A percentile compares a stretch with the other conserved stretches of the same genome.
phyloP scores from a whole-genome alignment of 176 grass and related monocot genomes.

The Elaeis guineensis region DNA sequence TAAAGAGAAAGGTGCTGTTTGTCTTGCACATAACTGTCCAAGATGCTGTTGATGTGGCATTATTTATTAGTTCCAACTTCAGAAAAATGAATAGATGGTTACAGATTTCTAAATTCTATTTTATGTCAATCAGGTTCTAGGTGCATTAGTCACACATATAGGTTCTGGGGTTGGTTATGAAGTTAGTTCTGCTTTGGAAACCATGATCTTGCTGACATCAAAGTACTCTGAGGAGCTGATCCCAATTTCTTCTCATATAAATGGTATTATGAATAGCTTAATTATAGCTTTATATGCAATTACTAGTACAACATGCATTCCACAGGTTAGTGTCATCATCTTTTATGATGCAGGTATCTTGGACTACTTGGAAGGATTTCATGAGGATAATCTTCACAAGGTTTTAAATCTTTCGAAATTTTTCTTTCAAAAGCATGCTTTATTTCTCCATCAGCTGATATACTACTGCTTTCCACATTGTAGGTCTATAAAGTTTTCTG shows the following conservation, averaged over 20 bases:
- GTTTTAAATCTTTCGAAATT: slow-evolving; percentile 36
- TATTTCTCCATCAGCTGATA: no score
- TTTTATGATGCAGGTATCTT: slow-evolving; percentile 59
- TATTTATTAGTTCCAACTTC: no score
- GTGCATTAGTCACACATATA: slow-evolving; percentile 80
- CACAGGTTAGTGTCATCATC: background rate
- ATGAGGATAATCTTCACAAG: slow-evolving; percentile 81
- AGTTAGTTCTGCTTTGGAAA: slow-evolving; percentile 77
- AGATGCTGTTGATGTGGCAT: no score
- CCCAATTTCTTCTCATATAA: slow-evolving; percentile 80
- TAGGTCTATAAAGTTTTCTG: slow-evolving; percentile 89
- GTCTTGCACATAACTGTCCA: no score
- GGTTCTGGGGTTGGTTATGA: slow-evolving; percentile 73
- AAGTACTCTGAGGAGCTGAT: slow-evolving; percentile 58
- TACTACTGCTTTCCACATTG: background rate
- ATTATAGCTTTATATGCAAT: background rate
- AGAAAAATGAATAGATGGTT: background rate
- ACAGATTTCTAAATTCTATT: slow-evolving; percentile 17
- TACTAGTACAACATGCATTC: no score
- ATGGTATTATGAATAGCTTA: slow-evolving; percentile 37
- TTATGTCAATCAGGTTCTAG: slow-evolving; percentile 46
- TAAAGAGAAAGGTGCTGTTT: no score
- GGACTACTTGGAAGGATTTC: slow-evolving; percentile 79
- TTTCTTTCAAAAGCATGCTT: background rate
- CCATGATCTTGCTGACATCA: slow-evolving; percentile 60